Conservation (phyloP, 1,139 yeast species). For the Meyerozyma sp. region DNA sequence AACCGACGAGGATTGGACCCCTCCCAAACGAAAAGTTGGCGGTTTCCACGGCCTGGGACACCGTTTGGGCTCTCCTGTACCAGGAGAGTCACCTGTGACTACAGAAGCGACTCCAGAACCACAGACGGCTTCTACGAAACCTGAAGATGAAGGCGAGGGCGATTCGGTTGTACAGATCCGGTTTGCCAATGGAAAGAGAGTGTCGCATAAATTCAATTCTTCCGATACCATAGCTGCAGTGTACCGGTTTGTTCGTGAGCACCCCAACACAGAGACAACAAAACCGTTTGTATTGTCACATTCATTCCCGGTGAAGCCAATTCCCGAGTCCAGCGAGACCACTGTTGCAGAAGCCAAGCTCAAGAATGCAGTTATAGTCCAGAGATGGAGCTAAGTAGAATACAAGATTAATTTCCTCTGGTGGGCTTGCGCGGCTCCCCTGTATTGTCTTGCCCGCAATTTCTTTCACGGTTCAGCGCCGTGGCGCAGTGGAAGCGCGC, state of each 20-base stretch:
- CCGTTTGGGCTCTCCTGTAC: constrained; percentile 85
- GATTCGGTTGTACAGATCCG: constrained; percentile 80
- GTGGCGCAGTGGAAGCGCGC: constrained; percentile 99
- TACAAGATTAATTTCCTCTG: background rate
- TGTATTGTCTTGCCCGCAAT: background rate
- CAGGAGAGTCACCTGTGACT: constrained; percentile 47
- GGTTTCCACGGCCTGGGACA: constrained; percentile 86
- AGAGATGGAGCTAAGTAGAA: constrained; percentile 51
- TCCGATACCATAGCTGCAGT: constrained; percentile 62
- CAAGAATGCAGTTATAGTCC: constrained; percentile 83
- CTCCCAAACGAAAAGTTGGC: constrained; percentile 62
- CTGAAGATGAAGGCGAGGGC: constrained; percentile 42
- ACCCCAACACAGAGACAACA: constrained; percentile 33
- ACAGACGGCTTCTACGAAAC: constrained; percentile 14
- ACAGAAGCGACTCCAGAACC: constrained; percentile 6
- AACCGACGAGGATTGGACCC: constrained; percentile 72
- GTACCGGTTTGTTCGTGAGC: constrained; percentile 59
- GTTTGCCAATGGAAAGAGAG: constrained; percentile 74
- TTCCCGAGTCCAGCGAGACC: constrained; percentile 46
- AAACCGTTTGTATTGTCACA: constrained; percentile 67
- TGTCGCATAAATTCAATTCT: constrained; percentile 60
- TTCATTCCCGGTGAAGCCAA: constrained; percentile 78
- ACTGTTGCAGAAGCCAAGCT: constrained; percentile 73
- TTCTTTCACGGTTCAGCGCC: constrained; percentile 41
- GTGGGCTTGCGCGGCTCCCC: no score